Base-by-base conservation (phyloP, 2,329 filamentous ascomycete genomes). In the Fusarium avenaceum region DNA sequence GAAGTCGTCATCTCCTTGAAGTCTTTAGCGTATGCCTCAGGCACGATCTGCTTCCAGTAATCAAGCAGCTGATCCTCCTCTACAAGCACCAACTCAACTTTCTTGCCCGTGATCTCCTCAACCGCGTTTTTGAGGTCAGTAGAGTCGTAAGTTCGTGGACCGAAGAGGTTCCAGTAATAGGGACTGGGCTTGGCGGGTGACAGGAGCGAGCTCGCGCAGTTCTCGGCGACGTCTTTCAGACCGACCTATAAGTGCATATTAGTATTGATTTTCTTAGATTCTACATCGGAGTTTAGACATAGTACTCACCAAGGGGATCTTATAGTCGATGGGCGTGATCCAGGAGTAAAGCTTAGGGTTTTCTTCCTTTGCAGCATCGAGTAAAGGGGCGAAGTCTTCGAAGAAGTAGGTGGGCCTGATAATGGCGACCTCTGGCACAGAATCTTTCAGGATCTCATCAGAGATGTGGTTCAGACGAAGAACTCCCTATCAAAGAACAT, bases 241-340 rank as follows among this genome's bases (percentile, higher is more conserved):
- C 75, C 73, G 1, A 78, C 70, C 77, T 79, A 14, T 0, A 17
- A 38, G 32, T 24, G 3, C 6, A n/a, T 15, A 17, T 44, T 15
- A 48, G 11, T 19, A 32, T 57, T 44, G 19, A 14, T 43, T 39
- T 28, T 45, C n/a, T 14, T 17, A 3, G 4, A 7, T 1, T 22
- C 2, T 2, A 3, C n/a, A 26, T 9, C 8, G 4, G 8, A 4
- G 3, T 1, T 11, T 9, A 2, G 26, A 15, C 3, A 0, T 15
- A 1, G 28, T 8, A 6, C 42, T 42, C 70, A 78, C 77, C 73
- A 79, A 72, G 5, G 77, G 77, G 1, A 79, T 69, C n/a, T 74
- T 60, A 15, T 76, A 70, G n/a, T 78, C 65, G 1, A 63, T 51
- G 1, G 76, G 76, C 0, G 73, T 70, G 7, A 77, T 43, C 19